Conservation (phyloP, 768 basidiomycete species). For the Leccinum fibrillosum region DNA sequence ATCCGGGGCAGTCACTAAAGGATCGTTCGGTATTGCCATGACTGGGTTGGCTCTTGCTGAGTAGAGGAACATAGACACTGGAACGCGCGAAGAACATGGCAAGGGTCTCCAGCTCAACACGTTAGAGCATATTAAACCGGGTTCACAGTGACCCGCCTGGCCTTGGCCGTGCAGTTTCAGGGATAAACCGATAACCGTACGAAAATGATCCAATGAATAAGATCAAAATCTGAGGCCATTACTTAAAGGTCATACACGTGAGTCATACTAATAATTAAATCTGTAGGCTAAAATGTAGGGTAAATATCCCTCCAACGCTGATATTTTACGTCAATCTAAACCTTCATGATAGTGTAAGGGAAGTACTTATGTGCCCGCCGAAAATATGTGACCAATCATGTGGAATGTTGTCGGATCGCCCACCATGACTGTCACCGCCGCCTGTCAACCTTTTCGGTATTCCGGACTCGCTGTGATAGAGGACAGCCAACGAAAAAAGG, state of each 20-base stretch:
- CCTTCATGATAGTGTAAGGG: too few relatives aligned
- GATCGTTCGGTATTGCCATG: neutral
- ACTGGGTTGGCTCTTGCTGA: neutral
- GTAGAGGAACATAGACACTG: neutral
- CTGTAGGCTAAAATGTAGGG: too few relatives aligned
- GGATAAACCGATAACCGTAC: neutral
- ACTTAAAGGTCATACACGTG: too few relatives aligned
- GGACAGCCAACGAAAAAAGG: neutral
- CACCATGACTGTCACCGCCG: too few relatives aligned
- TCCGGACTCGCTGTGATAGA: neutral
- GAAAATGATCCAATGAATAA: neutral
- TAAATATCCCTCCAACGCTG: too few relatives aligned
- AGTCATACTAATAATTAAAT: too few relatives aligned
- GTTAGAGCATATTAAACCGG: neutral
- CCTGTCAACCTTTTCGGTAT: neutral
- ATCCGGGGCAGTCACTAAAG: neutral
- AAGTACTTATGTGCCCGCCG: too few relatives aligned
- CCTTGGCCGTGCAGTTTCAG: neutral
- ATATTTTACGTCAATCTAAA: too few relatives aligned
- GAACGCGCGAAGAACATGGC: neutral
- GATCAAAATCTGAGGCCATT: neutral
- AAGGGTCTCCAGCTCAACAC: neutral
- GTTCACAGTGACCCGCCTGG: neutral
- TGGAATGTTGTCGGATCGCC: too few relatives aligned
- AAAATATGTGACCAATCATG: too few relatives aligned